These are phyloP conservation scores for Pythium folliculosum DNA, from an alignment of 352 stramenopile species.

Conservation along the genomic window DNA sequence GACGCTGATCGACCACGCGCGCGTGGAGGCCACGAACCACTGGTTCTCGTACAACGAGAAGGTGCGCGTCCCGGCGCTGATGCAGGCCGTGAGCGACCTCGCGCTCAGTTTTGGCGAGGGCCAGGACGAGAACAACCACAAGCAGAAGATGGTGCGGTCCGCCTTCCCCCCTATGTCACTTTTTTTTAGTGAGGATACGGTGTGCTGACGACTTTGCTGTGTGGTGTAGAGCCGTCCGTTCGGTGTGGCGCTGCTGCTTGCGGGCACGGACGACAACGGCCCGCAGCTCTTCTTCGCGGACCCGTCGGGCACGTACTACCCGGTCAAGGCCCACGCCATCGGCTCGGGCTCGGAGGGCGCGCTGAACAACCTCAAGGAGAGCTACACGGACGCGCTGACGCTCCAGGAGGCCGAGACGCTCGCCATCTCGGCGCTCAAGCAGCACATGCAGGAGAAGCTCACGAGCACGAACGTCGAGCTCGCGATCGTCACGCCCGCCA, in stretches of 20 bases:
- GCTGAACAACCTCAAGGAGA: conserved; percentile 98
- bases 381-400: conserved; percentile 96
- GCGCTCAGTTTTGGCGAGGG: conserved; percentile 95
- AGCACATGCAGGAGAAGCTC: conserved; percentile 99
- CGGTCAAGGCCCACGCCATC: conserved; percentile 99
- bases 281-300: conserved; percentile 97
- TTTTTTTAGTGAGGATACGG: not conserved
- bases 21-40: conserved; percentile 99
- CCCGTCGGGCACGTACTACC: conserved; percentile 97
- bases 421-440: conserved; percentile 96
- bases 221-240: conserved; percentile 91
- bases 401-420: conserved; percentile 97
- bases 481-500: conserved; percentile 92
- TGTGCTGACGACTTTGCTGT: not conserved
- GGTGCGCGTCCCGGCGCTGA: conserved; percentile 97
- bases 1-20: conserved; percentile 98
- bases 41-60: conserved; percentile 98
- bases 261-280: conserved; percentile 94
- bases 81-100: conserved; percentile 98
- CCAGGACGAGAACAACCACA: conserved; percentile 93
- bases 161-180: not conserved
- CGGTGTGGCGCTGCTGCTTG: conserved; percentile 97
- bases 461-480: conserved; percentile 98
- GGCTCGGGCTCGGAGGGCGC: conserved; percentile 97
- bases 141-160: conserved; percentile 92